These are phyloP conservation scores for Gracilaria vermiculophylla DNA, from an alignment of 23 red algal species.

Conservation along the genomic window DNA sequence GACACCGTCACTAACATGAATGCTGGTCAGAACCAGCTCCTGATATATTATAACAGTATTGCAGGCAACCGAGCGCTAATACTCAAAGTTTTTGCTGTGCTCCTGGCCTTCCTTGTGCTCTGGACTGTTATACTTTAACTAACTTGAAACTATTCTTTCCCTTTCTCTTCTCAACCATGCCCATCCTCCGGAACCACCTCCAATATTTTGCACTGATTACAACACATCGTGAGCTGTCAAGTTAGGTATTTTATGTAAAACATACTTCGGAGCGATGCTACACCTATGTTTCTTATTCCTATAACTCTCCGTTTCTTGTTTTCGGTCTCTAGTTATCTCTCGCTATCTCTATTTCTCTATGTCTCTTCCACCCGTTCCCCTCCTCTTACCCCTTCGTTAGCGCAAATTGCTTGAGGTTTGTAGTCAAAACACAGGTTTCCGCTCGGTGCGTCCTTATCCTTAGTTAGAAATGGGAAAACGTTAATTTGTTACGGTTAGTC, in stretches of 20 bases:
- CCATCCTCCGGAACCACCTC: neutral
- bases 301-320: too few relatives aligned
- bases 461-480: neutral
- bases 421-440: too few relatives aligned
- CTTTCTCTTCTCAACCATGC: neutral
- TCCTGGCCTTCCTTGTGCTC: conserved; percentile 86
- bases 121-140: conserved; percentile 92
- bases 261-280: too few relatives aligned
- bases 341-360: too few relatives aligned
- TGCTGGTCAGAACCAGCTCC: conserved; percentile 84
- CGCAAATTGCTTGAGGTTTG: too few relatives aligned
- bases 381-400: too few relatives aligned
- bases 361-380: too few relatives aligned
- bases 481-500: neutral
- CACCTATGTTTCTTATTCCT: too few relatives aligned
- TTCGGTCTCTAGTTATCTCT: too few relatives aligned
- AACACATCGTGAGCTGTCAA: too few relatives aligned
- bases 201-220: too few relatives aligned
- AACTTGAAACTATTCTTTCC: neutral
- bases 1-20: conserved; percentile 86
- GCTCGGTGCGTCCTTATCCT: neutral
- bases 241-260: too few relatives aligned
- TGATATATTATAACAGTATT: conserved; percentile 92
- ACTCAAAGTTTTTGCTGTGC: conserved; percentile 92
- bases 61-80: conserved; percentile 88